These are phyloP conservation scores for Entomortierella lignicola DNA, from an alignment of 192 early-diverging fungal genomes.

Conservation along the genomic window DNA sequence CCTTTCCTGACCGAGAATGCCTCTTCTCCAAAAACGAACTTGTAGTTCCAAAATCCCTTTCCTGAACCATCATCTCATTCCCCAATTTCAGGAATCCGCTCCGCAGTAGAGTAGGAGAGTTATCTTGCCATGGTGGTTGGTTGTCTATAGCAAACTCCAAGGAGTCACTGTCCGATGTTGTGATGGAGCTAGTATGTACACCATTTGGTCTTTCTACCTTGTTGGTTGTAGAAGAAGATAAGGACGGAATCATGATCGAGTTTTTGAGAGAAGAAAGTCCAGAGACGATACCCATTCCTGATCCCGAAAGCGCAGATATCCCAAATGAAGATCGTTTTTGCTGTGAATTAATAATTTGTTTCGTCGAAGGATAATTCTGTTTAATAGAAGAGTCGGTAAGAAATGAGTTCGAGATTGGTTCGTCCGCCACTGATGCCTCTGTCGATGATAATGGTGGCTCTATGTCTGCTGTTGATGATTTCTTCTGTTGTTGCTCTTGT, in stretches of 20 bases:
- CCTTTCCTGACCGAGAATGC: not conserved
- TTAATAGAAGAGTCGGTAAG: not conserved
- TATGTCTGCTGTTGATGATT: not conserved
- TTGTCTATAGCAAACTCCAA: constrained; percentile 23
- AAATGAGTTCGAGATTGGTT: not conserved
- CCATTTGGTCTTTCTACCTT: not conserved
- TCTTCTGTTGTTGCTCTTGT: not conserved
- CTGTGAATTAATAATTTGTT: not conserved
- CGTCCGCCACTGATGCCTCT: not conserved
- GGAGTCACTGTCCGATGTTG: constrained; percentile 23
- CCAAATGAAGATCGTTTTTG: constrained; percentile 18
- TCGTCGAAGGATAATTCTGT: not conserved
- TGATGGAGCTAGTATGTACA: not conserved
- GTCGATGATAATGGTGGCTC: not conserved
- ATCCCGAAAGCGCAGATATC: constrained; percentile 5
- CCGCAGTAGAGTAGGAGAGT: constrained; percentile 22
- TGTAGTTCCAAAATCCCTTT: not conserved
- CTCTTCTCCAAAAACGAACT: constrained; percentile 1
- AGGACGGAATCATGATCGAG: constrained; percentile 52
- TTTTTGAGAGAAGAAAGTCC: constrained; percentile 45
- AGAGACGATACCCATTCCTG: constrained; percentile 34
- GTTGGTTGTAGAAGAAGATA: constrained; percentile 1
- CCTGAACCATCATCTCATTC: not conserved
- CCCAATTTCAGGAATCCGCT: constrained; percentile 5
- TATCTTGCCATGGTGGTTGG: not conserved